A percentile compares a stretch with the other conserved stretches of the same genome.
Evolutionary conservation across 75 land plant species (phyloP).

Genomic region (Chamaecyparis obtusa): DNA sequence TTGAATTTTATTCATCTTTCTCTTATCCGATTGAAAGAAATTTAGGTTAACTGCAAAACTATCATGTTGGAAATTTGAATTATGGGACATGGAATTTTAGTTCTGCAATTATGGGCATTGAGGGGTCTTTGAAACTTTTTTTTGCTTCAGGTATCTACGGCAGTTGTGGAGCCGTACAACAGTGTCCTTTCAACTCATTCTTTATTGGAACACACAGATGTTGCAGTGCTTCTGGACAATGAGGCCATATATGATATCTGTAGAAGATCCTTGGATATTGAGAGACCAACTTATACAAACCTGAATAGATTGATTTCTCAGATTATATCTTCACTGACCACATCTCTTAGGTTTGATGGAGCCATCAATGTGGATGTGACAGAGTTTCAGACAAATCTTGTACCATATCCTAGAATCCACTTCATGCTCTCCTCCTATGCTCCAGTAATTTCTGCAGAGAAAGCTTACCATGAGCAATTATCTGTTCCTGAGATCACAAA

Average conservation of each 20-base stretch:
- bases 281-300: conserved; percentile 81
- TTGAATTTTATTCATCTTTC: not conserved
- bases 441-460: conserved; percentile 73
- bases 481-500: conserved; percentile 77
- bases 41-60: not conserved
- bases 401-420: conserved; percentile 79
- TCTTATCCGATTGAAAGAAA: not conserved
- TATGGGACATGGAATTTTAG: not conserved
- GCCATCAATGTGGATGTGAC: conserved; percentile 79
- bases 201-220: conserved; percentile 81
- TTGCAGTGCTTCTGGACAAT: conserved; percentile 74
- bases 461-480: conserved; percentile 70
- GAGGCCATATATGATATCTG: conserved; percentile 89
- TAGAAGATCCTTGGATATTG: conserved; percentile 77
- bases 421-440: conserved; percentile 89
- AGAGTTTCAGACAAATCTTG: conserved; percentile 82
- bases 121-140: not conserved
- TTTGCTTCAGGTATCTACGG: conserved; percentile 52
- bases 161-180: conserved; percentile 84
- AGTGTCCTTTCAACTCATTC: conserved; percentile 81
- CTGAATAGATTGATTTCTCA: conserved; percentile 73
- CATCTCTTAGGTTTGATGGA: conserved; percentile 73
- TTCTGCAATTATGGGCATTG: not conserved
- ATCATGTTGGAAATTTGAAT: not conserved
- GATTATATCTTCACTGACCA: conserved; percentile 58